These are phyloP conservation scores for Neospermospora avenae DNA, from an alignment of 2,329 filamentous ascomycete species.

Conservation along the genomic window DNA sequence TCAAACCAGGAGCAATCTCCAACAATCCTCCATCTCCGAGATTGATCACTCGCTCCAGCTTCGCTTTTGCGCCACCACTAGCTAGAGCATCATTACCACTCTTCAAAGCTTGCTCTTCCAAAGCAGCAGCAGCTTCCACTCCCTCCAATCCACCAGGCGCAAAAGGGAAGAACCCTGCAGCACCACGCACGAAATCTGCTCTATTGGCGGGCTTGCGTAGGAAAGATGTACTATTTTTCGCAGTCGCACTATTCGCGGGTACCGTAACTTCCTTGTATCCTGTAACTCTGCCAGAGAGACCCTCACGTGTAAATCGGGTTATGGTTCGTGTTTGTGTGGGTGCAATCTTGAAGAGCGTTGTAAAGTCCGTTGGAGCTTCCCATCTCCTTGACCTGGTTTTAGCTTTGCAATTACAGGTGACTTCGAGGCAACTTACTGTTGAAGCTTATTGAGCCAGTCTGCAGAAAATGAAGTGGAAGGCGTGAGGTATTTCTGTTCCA, in stretches of 20 bases:
- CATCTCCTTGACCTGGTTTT: conserved; percentile 52
- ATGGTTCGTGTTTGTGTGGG: conserved; percentile 94
- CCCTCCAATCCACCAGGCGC: conserved; percentile 85
- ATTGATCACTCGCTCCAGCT: conserved; percentile 82
- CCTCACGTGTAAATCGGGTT: conserved; percentile 86
- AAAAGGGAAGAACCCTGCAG: conserved; percentile 91
- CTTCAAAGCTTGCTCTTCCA: conserved; percentile 71
- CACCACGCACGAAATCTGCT: conserved; percentile 89
- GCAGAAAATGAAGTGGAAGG: conserved; percentile 77
- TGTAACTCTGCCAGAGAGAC: conserved; percentile 86
- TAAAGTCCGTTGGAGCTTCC: conserved; percentile 77
- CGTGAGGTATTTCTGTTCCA: conserved; percentile 75
- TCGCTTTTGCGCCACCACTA: conserved; percentile 40
- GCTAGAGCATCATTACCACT: conserved; percentile 36
- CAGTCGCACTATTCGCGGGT: conserved; percentile 81
- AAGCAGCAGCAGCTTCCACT: conserved; percentile 78
- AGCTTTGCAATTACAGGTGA: conserved; percentile 17
- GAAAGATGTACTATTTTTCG: conserved; percentile 92
- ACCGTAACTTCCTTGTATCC: conserved; percentile 94
- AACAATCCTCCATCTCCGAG: conserved; percentile 76
- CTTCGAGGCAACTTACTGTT: conserved; percentile 54
- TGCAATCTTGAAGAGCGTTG: conserved; percentile 81
- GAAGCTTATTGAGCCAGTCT: conserved; percentile 83
- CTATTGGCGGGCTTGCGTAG: conserved; percentile 80
- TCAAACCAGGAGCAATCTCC: conserved; percentile 77